These are phyloP conservation scores for Kockovaella imperatae DNA, from an alignment of 768 basidiomycete genomes.

Conservation along the genomic window DNA sequence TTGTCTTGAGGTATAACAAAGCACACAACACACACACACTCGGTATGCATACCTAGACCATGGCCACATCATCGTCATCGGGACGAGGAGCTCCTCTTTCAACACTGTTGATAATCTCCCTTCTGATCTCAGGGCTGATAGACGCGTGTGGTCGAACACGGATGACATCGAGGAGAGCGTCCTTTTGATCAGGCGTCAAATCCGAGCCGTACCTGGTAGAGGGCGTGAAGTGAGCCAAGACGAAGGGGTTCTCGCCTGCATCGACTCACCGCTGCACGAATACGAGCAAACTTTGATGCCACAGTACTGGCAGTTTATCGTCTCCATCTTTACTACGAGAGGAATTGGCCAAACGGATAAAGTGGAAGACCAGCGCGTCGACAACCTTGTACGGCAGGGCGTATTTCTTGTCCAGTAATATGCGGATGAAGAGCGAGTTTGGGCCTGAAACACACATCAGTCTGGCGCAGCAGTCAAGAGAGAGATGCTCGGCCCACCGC, in stretches of 20 bases:
- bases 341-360: slow-evolving; percentile 87
- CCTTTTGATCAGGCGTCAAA: slow-evolving; percentile 93
- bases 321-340: slow-evolving; percentile 59
- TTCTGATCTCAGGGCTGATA: slow-evolving; percentile 79
- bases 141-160: slow-evolving; percentile 76
- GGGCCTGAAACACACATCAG: slow-evolving; percentile 52
- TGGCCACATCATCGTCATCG: slow-evolving; percentile 49
- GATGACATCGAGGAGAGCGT: slow-evolving; percentile 88
- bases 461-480: not conserved
- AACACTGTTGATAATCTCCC: slow-evolving; percentile 81
- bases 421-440: slow-evolving; percentile 92
- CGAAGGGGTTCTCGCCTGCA: not conserved
- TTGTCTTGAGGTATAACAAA: no score
- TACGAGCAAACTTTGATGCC: slow-evolving; percentile 93
- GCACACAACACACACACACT: no score
- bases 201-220: slow-evolving; percentile 75
- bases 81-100: slow-evolving; percentile 70
- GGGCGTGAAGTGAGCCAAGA: not conserved
- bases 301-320: slow-evolving; percentile 85
- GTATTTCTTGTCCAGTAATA: slow-evolving; percentile 94
- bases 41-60: slow-evolving; percentile 27
- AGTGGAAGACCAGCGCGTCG: slow-evolving; percentile 95
- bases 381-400: slow-evolving; percentile 96
- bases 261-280: slow-evolving; percentile 74
- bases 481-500: slow-evolving; percentile 51